Base-by-base conservation (phyloP, 495 filamentous ascomycete species). In the Neurospora sp. region DNA sequence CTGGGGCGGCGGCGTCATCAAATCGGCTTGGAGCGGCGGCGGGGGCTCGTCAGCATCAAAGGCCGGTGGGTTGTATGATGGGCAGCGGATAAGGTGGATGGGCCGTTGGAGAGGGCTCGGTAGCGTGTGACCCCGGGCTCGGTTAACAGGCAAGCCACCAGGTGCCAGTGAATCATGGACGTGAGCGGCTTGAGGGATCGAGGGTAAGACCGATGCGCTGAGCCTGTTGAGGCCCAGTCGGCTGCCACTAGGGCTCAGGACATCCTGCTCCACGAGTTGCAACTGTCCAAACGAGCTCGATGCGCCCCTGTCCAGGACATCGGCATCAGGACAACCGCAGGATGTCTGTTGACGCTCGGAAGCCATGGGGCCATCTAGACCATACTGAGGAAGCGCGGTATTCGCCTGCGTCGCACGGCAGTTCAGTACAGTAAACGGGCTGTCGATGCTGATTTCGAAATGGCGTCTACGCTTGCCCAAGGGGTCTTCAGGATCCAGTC, bases 401-500 rank as follows among this genome's bases (percentile, higher is more conserved):
- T 98, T 98, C 31, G 93, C 93, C 78, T 94, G 91, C 1, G 94
- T 96, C 9, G 96, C 96, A 69, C 90, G 93, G 82, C 96, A 99
- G 73, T 94, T 95, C 31, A 99, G 92, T 44, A 98, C 92, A 74
- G 97, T 94, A 79, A 98, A 96, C 9, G 96, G 96, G 16, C 94
- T 97, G 82, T 99, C 96, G 75, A 99, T 99, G 72, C 96, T 98
- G 75, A 99, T 99, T 80, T 99, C 96, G 73, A 98, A 99, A 79
- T 98, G 96, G 35, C 96, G 89, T 68, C 96, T 89, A 71, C 94
- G 96, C 75, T 84, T 86, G n/a, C 86, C 85, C 6, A 85, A 83
- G 1, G 96, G 89, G 76, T 99, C 92, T 35, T 90, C 88, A 72
- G 88, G 85, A 77, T 99, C 96, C 5, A 91, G 83, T 76, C 94